phyloP scores from a whole-genome alignment of 2,329 filamentous ascomycete genomes.

The Xylaria sp. region DNA sequence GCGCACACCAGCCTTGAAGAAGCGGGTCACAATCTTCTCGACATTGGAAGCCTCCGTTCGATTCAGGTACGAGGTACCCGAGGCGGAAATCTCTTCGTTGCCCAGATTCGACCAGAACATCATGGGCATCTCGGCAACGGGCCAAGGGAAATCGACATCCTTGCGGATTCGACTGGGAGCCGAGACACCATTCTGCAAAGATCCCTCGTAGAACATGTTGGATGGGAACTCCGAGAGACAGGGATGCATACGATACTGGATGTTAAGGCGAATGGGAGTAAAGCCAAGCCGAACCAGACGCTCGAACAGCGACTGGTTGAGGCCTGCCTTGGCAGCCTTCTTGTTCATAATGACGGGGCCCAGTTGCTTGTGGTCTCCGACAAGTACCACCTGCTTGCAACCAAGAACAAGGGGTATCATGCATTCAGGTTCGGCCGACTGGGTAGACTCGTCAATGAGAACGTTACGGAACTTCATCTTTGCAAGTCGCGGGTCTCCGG shows the following conservation, averaged over 20 bases:
- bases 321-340: conserved; percentile 93
- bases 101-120: conserved; percentile 99
- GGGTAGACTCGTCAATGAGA: conserved; percentile 95
- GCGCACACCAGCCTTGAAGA: conserved; percentile 98
- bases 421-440: conserved; percentile 96
- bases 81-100: conserved; percentile 96
- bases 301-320: conserved; percentile 98
- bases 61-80: conserved; percentile 96
- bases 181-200: conserved; percentile 92
- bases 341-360: conserved; percentile 99
- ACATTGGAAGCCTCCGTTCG: conserved; percentile 95
- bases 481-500: conserved; percentile 86
- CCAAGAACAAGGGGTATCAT: conserved; percentile 97
- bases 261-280: conserved; percentile 86
- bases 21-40: conserved; percentile 96
- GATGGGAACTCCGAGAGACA: conserved; percentile 96
- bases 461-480: conserved; percentile 99
- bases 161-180: conserved; percentile 80
- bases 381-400: conserved; percentile 98
- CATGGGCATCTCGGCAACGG: conserved; percentile 89
- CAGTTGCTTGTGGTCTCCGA: conserved; percentile 96
- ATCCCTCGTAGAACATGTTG: conserved; percentile 99
- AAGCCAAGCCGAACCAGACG: conserved; percentile 88
- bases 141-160: conserved; percentile 98
- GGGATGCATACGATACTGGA: conserved; percentile 98